Base-by-base conservation (phyloP, 495 filamentous ascomycete genomes). In the Aspergillus wentii region DNA sequence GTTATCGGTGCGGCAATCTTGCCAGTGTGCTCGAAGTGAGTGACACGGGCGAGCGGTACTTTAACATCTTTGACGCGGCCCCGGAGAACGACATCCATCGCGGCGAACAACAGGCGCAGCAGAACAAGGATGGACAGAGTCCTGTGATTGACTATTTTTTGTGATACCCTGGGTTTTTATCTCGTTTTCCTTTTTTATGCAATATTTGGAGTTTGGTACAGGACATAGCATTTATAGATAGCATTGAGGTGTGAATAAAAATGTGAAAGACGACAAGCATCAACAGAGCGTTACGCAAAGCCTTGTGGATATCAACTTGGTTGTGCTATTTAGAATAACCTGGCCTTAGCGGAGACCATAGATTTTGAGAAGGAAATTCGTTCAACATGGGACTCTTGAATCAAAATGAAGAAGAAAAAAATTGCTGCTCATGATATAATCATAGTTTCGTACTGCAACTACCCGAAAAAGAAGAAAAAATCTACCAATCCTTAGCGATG, bases 51-150 rank as follows among this genome's bases (percentile, higher is more conserved):
- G 87, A 95, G 62, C 70, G 89, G 37, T 92, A 80, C 52, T 98
- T 96, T 64, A 98, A 98, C 59, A 88, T 97, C 9, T 98, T 98
- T 58, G 87, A 92, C 33, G 94, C 92, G 5, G 88, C 91, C 14
- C 92, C 92, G 11, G 94, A 97, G 62, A 97, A 98, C 47, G 91
- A 94, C 58, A 69, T 81, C 44, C 86, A 94, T 55, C 85, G 92
- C 41, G 66, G 62, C 3, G 87, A 95, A 53, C 75, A 82, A 50
- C 72, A 78, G 45, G 59, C 61, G 32, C 74, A 78, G 51, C 71
- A 75, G 51, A 74, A 64, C 34, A 70, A 74, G 54, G 80, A 86
- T 51, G 71, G 71, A 28, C 63, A 64, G 42, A 74, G 67, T 35
- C 78, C 79, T 41, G 70, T 80, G 48, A 76, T 84, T 48, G 82